Evolutionary conservation across 106 monocot species (phyloP), one percentile per base, ranked within the genome.

Genomic region (Hemerocallis citrina): DNA sequence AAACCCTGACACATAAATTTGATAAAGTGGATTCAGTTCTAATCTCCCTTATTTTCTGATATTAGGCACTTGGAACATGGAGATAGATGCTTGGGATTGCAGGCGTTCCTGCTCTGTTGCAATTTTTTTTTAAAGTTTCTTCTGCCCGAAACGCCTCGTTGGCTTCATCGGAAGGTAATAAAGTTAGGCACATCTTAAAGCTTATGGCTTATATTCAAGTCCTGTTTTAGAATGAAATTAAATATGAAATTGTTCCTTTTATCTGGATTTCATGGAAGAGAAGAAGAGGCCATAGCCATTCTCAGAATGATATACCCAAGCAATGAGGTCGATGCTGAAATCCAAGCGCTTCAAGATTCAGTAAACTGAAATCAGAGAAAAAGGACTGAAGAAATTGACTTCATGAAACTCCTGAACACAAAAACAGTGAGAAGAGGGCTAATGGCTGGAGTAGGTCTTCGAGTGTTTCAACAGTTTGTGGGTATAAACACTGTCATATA

Each of bases 401-500:
- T 79, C 54, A 55, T 34, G 27, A 82, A 86, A 60, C 57, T 84
- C n/a, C 37, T 55, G 36, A 78, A 76, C 45, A 87, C 81, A 9
- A 69, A 59, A 57, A 81, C 78, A 6, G 92, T 88, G 4, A 71
- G 92, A 36, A 77, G 92, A 40, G 88, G 81, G 1, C 76, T 92
- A 1, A 28, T 84, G 25, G 92, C 92, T 15, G 91, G 92, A 7
- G 78, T 93, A 6, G 87, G 86, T 22, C 74, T 84, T 12, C 92
- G 85, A 65, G 50, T 93, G 12, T 84, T 85, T 57, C 92, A 93
- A 74, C 92, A 93, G 37, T 88, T 93, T 52, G 90, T 90, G 35
- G 90, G 90, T 38, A 90, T 90, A 49, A 90, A 90, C 85, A 82
- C 90, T 0, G 90, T 90, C 37, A 90, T 90, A 85, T 85, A 90